phyloP scores from a whole-genome alignment of 2,329 filamentous ascomycete species.

The Botrytis porri region DNA sequence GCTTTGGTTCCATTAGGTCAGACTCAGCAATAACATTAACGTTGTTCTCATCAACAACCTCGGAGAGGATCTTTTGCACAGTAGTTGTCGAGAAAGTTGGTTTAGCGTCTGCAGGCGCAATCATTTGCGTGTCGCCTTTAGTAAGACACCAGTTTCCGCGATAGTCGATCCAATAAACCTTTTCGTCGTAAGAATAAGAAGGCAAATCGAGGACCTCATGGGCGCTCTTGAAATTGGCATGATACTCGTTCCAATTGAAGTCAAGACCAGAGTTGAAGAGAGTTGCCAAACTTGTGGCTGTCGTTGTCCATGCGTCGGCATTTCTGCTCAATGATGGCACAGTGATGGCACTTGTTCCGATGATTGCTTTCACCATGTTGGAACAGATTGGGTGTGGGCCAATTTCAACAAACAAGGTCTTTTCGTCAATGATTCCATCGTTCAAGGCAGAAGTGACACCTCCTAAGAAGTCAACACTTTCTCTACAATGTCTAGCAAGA shows the following conservation, averaged over 20 bases:
- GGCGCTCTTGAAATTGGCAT: conserved; percentile 55
- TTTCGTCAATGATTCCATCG: conserved; percentile 51
- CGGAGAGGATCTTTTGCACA: conserved; percentile 44
- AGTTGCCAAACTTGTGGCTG: conserved; percentile 54
- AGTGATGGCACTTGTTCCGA: conserved; percentile 48
- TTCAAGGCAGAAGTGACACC: conserved; percentile 48
- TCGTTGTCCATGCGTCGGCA: conserved; percentile 61
- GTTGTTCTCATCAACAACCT: conserved; percentile 50
- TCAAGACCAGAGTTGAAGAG: conserved; percentile 60
- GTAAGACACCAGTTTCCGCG: conserved; percentile 65
- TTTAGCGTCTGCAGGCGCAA: conserved; percentile 46
- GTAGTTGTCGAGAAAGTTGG: conserved; percentile 45
- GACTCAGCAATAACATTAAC: conserved; percentile 52
- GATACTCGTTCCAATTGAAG: conserved; percentile 68
- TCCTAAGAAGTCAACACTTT: conserved; percentile 66
- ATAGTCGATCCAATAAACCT: conserved; percentile 63
- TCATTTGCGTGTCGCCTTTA: conserved; percentile 61
- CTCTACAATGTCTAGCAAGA: conserved; percentile 62
- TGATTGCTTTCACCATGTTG: conserved; percentile 58
- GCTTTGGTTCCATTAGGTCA: conserved; percentile 46
- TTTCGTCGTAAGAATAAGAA: conserved; percentile 64
- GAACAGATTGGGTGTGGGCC: conserved; percentile 68
- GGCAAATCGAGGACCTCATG: conserved; percentile 62
- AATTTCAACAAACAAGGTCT: conserved; percentile 66
- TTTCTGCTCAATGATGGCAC: conserved; percentile 60